Base-by-base conservation (phyloP, 1,284 basidiomycete species). In the Sanghuangporus sanghuang region DNA sequence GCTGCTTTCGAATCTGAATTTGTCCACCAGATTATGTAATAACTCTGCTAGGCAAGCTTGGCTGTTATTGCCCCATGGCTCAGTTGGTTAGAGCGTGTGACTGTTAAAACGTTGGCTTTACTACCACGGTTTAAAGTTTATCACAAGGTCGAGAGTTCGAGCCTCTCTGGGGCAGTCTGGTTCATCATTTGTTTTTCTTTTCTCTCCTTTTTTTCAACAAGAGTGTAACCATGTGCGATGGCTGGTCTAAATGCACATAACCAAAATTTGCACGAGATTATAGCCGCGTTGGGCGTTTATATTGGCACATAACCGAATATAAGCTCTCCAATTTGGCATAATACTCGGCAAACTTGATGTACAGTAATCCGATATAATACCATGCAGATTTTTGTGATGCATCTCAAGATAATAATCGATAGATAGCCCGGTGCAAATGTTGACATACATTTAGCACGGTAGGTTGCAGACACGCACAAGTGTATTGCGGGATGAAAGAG, bases 21-120 rank as follows among this genome's bases (percentile, higher is more conserved):
- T 66, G 62, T 23, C 23, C 23, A n/a, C n/a, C n/a, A n/a, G n/a
- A n/a, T n/a, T n/a, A n/a, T n/a, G n/a, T n/a, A n/a, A n/a, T n/a
- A n/a, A n/a, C n/a, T n/a, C n/a, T n/a, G n/a, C n/a, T n/a, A n/a
- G n/a, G n/a, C n/a, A n/a, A n/a, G n/a, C n/a, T n/a, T n/a, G n/a
- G n/a, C n/a, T n/a, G n/a, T n/a, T n/a, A n/a, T n/a, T n/a, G 23
- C 57, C 64, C 64, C 57, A 49, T 65, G 64, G 64, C 64, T 65
- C 57, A 65, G 64, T 62, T 63, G 64, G 64, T 44, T 65, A 65
- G 57, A 65, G 64, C 64, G 64, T 59, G 44, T 65, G 64, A 65
- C 64, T 65, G 64, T 65, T 65, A 65, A 18, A 38, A 18, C 14
- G 1, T 12, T 6, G 44, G 7, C 16, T 6, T 42, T 32, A 32